Evolutionary conservation across 2,329 filamentous ascomycete genomes (phyloP).

Genomic region (Fusarium sp.): DNA sequence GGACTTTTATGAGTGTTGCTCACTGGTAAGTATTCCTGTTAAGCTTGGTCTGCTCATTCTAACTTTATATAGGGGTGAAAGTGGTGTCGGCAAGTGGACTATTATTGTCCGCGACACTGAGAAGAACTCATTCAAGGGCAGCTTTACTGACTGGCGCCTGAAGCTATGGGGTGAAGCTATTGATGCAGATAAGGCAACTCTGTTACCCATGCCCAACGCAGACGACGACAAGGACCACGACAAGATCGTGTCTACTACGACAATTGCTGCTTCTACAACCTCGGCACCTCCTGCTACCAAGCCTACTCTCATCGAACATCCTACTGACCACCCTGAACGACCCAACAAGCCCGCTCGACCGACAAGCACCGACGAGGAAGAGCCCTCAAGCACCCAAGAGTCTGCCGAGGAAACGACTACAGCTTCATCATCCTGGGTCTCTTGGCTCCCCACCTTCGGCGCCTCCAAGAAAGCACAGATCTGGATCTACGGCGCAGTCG

Average conservation of each 20-base stretch:
- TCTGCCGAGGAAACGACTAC: constrained; percentile 53
- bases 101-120: constrained; percentile 87
- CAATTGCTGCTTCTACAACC: constrained; percentile 72
- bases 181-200: constrained; percentile 76
- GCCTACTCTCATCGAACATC: constrained; percentile 56
- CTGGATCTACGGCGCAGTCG: constrained; percentile 91
- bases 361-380: constrained; percentile 42
- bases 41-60: constrained; percentile 29
- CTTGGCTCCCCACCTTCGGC: constrained; percentile 91
- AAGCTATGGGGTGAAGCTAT: constrained; percentile 93
- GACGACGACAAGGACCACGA: constrained; percentile 87
- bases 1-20: constrained; percentile 99
- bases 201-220: constrained; percentile 83
- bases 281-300: constrained; percentile 58
- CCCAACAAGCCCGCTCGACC: constrained; percentile 63
- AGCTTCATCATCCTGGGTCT: constrained; percentile 78
- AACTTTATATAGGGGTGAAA: constrained; percentile 76
- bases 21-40: constrained; percentile 75
- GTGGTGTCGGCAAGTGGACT: constrained; percentile 88
- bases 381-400: constrained; percentile 46
- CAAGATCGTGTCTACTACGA: constrained; percentile 63
- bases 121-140: constrained; percentile 80
- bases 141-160: constrained; percentile 90
- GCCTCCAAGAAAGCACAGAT: constrained; percentile 86
- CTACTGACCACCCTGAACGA: constrained; percentile 73